phyloP scores from a whole-genome alignment of 2,329 filamentous ascomycete genomes.

The Periglandula ipomoeae region DNA sequence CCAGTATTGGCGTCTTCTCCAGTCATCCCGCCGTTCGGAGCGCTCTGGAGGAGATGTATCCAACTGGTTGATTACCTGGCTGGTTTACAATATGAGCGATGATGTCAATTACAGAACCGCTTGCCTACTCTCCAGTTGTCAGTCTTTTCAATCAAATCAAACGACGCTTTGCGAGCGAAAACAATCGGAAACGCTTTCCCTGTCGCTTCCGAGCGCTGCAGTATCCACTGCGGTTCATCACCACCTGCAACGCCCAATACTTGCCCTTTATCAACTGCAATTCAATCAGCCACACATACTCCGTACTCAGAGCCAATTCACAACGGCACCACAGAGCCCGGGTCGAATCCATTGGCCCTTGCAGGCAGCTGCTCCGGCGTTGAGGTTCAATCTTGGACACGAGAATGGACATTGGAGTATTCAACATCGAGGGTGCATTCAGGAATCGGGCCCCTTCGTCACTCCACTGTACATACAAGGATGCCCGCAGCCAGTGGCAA shows the following conservation, averaged over 20 bases:
- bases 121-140: too few relatives aligned
- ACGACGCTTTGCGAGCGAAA: too few relatives aligned
- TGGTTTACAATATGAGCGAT: not conserved
- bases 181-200: too few relatives aligned
- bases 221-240: too few relatives aligned
- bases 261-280: too few relatives aligned
- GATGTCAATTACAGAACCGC: too few relatives aligned
- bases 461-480: conserved; percentile 1
- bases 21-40: not conserved
- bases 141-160: too few relatives aligned
- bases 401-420: not conserved
- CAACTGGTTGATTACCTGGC: not conserved
- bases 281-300: too few relatives aligned
- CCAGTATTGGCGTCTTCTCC: not conserved
- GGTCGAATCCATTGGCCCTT: not conserved
- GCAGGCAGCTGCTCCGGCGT: conserved; percentile 1
- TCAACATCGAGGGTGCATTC: conserved; percentile 2
- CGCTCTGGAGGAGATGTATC: not conserved
- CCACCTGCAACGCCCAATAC: too few relatives aligned
- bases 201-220: not conserved
- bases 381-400: not conserved
- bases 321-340: not conserved
- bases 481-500: conserved; percentile 3
- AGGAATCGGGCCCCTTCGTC: not conserved
- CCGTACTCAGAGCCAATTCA: not conserved